Base-by-base conservation (phyloP, 2,329 filamentous ascomycete genomes). In the Akanthomyces uredinophilus region DNA sequence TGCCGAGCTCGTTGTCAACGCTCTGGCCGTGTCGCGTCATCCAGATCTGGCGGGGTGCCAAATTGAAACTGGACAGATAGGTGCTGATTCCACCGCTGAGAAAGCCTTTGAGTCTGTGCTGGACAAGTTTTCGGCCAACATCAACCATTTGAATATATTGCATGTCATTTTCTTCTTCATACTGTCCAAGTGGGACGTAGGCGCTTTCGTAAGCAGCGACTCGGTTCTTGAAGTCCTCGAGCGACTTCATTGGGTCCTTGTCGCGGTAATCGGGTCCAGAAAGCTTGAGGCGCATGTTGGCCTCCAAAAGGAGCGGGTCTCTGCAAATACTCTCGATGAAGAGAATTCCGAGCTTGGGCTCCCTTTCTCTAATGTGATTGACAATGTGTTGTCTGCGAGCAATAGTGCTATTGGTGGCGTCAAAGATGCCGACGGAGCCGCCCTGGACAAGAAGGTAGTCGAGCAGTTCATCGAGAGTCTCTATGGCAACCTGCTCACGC, bases 91-190 rank as follows among this genome's bases (percentile, higher is more conserved):
- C 91, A 44, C 90, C 91, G 62, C 92, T 92, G 54, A 99, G 81
- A 74, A 99, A 99, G 6, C 95, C 95, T 67, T 89, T 89, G 64
- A 97, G 87, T 65, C 95, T 90, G 73, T 96, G 90, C 52, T 94
- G 90, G 49, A 98, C 87, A 64, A 98, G 84, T 75, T 99, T 99
- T 64, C 94, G 87, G 47, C 95, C 95, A 3, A 99, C 95, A 73
- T 99, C 95, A 66, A 98, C 91, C 90, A 98, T 96, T 80, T 92
- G 92, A 66, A 99, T 96, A 72, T 96, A 99, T 64, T 96, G 91
- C 84, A 97, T 89, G 69, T 93, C 88, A 70, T 96, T 84, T 24
- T 89, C 83, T 76, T 99, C 95, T 73, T 99, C 95, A 66, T 92
- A 96, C 47, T 92, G 86, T 37, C 95, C 95, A 1, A 99, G 81